Base-by-base conservation (phyloP, 768 basidiomycete species). In the Calocybe gangraenosa region DNA sequence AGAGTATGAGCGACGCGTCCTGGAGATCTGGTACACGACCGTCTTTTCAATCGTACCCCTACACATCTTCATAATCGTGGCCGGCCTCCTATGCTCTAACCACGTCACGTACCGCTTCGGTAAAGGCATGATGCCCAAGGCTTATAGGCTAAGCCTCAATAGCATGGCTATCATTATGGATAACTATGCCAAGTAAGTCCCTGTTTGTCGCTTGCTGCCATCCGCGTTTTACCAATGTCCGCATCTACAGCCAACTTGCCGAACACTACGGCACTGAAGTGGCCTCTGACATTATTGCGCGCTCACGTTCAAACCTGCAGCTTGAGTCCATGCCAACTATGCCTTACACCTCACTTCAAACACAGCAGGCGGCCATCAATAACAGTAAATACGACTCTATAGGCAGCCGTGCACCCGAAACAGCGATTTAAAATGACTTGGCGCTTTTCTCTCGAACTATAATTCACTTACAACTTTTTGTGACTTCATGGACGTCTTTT, bases 31-130 rank as follows among this genome's bases (percentile, higher is more conserved):
- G 86, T 89, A 84, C 65, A 77, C 71, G 11, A 66, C 69, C 33
- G 66, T 76, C 14, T 90, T 90, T 62, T 62, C 75, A 13, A 56
- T 89, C 42, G 87, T 85, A 11, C 86, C 87, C 1, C 56, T 79
- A 10, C 87, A 90, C 47, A 62, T 92, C 37, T 58, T 57, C 17
- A 69, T 83, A 60, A 88, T 88, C 56, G 48, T 86, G 49, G 68
- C 71, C 1, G 80, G 72, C 11, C 63, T 91, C 44, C 62, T 91
- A 40, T 91, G 84, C 61, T 82, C 82, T 18, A 90, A 88, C 64
- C 88, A 91, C 53, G 81, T 92, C 60, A 91, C 87, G 17, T 90
- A 89, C 60, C 74, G 88, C 41, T 91, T 91, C 61, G 87, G 87
- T 8, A 91, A 90, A 69, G 88, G 89, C 48, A 82, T 90, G 80